A percentile compares a stretch with the other conserved stretches of the same genome.
These are phyloP conservation scores for Neonectria faginata DNA, from an alignment of 2,329 filamentous ascomycete species.

Conservation along the genomic window DNA sequence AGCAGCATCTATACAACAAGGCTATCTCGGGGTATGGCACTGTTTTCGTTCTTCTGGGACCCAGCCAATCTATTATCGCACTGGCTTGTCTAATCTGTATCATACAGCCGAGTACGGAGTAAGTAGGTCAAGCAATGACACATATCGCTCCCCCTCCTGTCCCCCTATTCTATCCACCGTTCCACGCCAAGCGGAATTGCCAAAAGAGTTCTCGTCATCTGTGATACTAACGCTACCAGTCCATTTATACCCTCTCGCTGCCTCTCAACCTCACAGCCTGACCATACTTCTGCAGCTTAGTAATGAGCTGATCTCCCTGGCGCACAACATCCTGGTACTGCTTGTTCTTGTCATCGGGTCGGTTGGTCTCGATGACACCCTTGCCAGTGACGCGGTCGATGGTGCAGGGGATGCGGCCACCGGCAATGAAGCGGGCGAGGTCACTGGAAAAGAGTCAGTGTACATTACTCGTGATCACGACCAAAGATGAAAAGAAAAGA, in stretches of 20 bases:
- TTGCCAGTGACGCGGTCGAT: conserved; percentile 97
- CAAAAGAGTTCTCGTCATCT: conserved; percentile 23
- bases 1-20: too few relatives aligned
- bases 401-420: conserved; percentile 92
- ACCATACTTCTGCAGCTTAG: conserved; percentile 99
- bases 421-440: conserved; percentile 96
- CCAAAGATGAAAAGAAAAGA: not conserved
- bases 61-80: conserved; percentile 41
- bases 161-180: conserved; percentile 24
- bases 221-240: conserved; percentile 4
- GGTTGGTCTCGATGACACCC: conserved; percentile 97
- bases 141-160: conserved; percentile 23
- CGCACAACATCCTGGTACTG: conserved; percentile 98
- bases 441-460: conserved; percentile 67
- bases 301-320: conserved; percentile 97
- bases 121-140: conserved; percentile 37
- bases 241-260: conserved; percentile 83
- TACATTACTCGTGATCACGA: conserved; percentile 8
- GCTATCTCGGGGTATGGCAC: not conserved
- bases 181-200: conserved; percentile 29
- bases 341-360: conserved; percentile 99
- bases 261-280: conserved; percentile 94
- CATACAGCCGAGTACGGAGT: conserved; percentile 46
- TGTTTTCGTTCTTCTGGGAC: conserved; percentile 34
- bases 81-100: conserved; percentile 49